A percentile compares a stretch with the other conserved stretches of the same genome.
These are phyloP conservation scores for Erythrophleum ivorense DNA, from an alignment of 331 rosid genomes.

Conservation along the genomic window DNA sequence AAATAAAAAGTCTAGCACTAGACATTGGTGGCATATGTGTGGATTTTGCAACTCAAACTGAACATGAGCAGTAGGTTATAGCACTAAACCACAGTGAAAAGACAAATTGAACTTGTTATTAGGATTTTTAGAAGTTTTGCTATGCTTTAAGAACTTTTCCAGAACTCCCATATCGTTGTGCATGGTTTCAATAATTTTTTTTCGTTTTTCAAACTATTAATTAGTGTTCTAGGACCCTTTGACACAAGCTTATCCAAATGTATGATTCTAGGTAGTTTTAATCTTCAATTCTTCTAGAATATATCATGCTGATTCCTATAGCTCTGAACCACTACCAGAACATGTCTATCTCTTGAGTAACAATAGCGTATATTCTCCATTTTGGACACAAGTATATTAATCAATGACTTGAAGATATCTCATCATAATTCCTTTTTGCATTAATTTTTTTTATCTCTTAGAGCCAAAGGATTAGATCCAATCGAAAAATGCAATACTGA, in stretches of 20 bases:
- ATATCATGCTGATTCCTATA: no score
- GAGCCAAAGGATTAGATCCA: background rate
- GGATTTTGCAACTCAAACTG: conserved; percentile 14
- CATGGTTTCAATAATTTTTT: background rate
- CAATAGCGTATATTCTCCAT: background rate
- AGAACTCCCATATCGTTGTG: background rate
- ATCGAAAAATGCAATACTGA: no score
- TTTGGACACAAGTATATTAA: background rate
- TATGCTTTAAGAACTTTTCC: background rate
- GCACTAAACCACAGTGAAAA: background rate
- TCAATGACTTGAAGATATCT: background rate
- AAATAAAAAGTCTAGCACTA: conserved; percentile 31
- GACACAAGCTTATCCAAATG: background rate
- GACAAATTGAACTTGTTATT: no score
- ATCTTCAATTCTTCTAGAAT: no score
- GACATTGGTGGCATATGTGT: conserved; percentile 29
- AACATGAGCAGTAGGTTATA: background rate
- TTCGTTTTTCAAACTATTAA: background rate
- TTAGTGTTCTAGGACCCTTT: background rate
- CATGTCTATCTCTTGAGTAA: background rate
- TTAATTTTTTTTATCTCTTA: background rate
- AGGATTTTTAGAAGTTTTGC: background rate
- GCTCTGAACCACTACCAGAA: no score
- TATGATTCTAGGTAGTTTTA: no score
- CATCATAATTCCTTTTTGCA: no score